Base-by-base conservation (phyloP, 352 stramenopile species). In the Globisporangium parvum region DNA sequence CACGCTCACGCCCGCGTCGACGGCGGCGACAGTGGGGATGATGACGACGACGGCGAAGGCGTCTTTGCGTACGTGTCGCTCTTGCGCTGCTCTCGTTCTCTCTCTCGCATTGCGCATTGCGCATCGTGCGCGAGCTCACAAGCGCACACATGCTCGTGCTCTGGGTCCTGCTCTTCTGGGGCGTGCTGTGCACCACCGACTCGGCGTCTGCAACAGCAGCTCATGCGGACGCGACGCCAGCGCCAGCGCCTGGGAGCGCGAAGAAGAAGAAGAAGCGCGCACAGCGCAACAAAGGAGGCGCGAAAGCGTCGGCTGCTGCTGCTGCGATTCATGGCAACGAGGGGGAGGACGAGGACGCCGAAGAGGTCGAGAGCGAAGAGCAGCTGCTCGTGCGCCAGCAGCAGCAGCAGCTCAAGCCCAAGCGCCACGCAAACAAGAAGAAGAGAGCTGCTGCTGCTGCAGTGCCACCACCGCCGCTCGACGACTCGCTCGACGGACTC, bases 191-290 rank as follows among this genome's bases (percentile, higher is more conserved):
- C 24, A 12, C 49, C 24, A 12, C 49, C 14, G 37, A 49, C 35
- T 48, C 47, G 28, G 15, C 47, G 12, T 33, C 6, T 15, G 35
- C 10, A 10, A 17, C 35, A 12, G 33, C 47, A 45, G 39, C 21
- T 33, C 23, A 12, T 6, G 5, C 45, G 53, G 28, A 8, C 31
- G 31, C 12, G 8, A 37, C 31, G 31, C 31, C 37, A 15, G 18
- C 47, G 20, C 15, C 28, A 15, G 18, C 47, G 20, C 15, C 28
- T 1, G 23, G 47, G 0, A 47, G 26, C 37, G 37, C 46, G 21
- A 55, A 55, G 47, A 61, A 55, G 55, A 61, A 51, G 47, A 61
- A 61, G 55, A 55, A 40, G 39, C 55, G 55, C 12, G 42, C 49
- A 11, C 51, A 55, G 10, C 39, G 44, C 24, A 21, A 23, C 15